Evolutionary conservation across 345 rosid species (phyloP).

Genomic region (Geranium brycei): DNA sequence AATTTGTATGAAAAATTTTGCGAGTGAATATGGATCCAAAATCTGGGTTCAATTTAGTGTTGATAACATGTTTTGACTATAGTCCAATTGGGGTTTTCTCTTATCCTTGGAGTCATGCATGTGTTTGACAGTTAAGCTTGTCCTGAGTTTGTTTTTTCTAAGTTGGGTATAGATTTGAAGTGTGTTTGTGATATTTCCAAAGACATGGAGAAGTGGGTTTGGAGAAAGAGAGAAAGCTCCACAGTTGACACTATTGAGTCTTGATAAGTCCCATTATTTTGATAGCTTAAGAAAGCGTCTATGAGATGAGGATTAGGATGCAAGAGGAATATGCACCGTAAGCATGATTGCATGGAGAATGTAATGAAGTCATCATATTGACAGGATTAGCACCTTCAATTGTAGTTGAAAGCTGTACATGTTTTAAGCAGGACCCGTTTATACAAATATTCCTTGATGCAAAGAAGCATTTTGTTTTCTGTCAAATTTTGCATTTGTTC

Average conservation of each 20-base stretch:
- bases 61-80: no score
- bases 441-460: conserved; percentile 1
- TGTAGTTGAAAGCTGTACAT: conserved; percentile 11
- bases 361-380: conserved; percentile 13
- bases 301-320: conserved; percentile 12
- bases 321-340: not conserved
- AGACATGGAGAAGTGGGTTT: no score
- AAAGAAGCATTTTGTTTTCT: not conserved
- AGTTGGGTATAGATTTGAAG: not conserved
- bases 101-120: no score
- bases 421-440: conserved; percentile 1
- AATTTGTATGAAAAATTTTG: no score
- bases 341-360: conserved; percentile 9
- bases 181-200: not conserved
- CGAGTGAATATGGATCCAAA: no score
- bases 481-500: not conserved
- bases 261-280: not conserved
- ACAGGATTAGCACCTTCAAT: conserved; percentile 20
- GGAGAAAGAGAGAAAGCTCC: no score
- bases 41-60: no score
- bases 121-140: no score
- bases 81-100: not conserved
- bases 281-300: conserved; percentile 9
- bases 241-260: not conserved
- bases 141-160: no score